phyloP scores from a whole-genome alignment of 257 asterid species.

The Solanum stenotomum region DNA sequence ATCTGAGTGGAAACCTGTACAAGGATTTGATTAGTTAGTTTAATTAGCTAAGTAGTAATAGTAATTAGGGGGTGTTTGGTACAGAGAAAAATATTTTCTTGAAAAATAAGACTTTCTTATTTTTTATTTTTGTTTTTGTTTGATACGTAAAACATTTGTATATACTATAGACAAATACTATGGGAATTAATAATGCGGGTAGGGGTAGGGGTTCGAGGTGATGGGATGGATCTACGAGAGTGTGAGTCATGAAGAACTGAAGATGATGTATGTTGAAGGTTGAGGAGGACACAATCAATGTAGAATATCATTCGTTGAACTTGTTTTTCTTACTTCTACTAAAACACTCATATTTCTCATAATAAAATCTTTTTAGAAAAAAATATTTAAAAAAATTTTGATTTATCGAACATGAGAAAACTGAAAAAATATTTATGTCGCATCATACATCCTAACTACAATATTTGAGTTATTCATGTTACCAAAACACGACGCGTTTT shows the following conservation, averaged over 20 bases:
- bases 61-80: no score
- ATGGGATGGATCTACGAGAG: background rate
- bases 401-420: background rate
- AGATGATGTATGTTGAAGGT: background rate
- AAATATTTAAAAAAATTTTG: no score
- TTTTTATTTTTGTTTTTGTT: background rate
- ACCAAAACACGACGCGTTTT: background rate
- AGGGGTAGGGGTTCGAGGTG: background rate
- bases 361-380: no score
- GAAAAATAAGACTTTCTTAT: no score
- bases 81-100: no score
- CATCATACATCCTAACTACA: no score
- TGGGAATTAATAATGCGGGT: background rate
- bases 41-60: background rate
- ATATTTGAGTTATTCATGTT: background rate
- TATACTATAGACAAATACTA: background rate
- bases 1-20: background rate
- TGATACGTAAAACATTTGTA: no score
- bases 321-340: no score
- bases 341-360: background rate
- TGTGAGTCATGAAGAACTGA: no score
- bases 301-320: accelerated
- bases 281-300: background rate
- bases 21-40: background rate
- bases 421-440: accelerated